Evolutionary conservation across 176 grass and related monocot species (phyloP).

Genomic region (Carex parvula): DNA sequence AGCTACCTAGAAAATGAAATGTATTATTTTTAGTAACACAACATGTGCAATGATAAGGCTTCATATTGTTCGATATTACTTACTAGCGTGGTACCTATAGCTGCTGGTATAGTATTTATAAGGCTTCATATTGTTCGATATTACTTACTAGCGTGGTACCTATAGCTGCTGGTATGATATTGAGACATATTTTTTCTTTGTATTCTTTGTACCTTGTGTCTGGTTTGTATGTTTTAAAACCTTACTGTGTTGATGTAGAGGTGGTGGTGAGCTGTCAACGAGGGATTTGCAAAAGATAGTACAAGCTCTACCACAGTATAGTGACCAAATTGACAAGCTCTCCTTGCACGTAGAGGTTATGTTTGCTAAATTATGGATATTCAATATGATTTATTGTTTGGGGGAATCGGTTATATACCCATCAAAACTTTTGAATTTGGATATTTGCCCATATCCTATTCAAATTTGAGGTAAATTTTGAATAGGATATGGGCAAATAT

Average conservation of each 20-base stretch:
- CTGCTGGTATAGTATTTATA: background rate
- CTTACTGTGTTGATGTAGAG: constrained; percentile 32
- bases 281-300: constrained; percentile 95
- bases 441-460: too few species aligned
- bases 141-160: too few species aligned
- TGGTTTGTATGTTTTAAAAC: constrained; percentile 2
- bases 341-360: constrained; percentile 87
- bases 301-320: constrained; percentile 92
- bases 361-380: constrained; percentile 10
- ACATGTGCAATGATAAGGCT: background rate
- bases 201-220: background rate
- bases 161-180: too few species aligned
- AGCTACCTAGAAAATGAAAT: constrained; percentile 22
- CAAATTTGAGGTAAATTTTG: too few species aligned
- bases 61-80: background rate
- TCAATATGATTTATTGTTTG: constrained; percentile 2
- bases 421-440: too few species aligned
- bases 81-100: background rate
- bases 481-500: too few species aligned
- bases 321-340: constrained; percentile 96
- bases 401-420: too few species aligned
- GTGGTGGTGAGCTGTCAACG: constrained; percentile 67
- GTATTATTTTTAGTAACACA: background rate
- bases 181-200: background rate
- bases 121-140: too few species aligned